These are phyloP conservation scores for Silene vulgaris DNA, from an alignment of 179 eudicot species.

Conservation along the genomic window DNA sequence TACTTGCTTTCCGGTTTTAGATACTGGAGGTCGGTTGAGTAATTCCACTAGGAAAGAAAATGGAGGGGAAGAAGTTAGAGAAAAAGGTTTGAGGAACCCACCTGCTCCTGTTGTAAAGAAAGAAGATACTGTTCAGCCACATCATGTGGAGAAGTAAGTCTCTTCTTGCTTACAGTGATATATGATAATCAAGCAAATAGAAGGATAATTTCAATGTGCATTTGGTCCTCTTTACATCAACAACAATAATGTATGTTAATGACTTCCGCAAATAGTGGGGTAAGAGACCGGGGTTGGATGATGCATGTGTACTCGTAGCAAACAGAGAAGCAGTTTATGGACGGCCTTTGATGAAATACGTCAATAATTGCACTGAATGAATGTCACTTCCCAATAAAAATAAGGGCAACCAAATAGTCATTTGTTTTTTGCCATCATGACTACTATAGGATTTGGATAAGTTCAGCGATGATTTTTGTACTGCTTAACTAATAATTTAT, in stretches of 20 bases:
- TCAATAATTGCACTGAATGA: slow-evolving; percentile 1
- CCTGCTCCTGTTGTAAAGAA: slow-evolving; percentile 22
- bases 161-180: background rate
- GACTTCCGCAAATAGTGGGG: background rate
- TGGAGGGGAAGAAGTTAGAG: slow-evolving; percentile 35
- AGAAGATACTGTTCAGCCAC: slow-evolving; percentile 15
- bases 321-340: no score
- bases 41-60: slow-evolving; percentile 36
- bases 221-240: background rate
- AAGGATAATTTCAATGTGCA: background rate
- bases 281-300: background rate
- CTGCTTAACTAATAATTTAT: background rate
- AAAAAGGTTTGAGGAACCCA: slow-evolving; percentile 26
- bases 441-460: background rate
- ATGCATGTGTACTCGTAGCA: no score
- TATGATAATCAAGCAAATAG: slow-evolving; percentile 8
- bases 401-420: background rate
- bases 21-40: slow-evolving; percentile 38
- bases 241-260: background rate
- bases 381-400: background rate
- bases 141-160: slow-evolving; percentile 32
- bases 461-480: background rate
- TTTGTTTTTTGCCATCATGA: background rate
- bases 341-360: background rate
- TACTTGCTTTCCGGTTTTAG: slow-evolving; percentile 24